Base-by-base conservation (phyloP, 306 rosid genomes). In the Delonix regia region DNA sequence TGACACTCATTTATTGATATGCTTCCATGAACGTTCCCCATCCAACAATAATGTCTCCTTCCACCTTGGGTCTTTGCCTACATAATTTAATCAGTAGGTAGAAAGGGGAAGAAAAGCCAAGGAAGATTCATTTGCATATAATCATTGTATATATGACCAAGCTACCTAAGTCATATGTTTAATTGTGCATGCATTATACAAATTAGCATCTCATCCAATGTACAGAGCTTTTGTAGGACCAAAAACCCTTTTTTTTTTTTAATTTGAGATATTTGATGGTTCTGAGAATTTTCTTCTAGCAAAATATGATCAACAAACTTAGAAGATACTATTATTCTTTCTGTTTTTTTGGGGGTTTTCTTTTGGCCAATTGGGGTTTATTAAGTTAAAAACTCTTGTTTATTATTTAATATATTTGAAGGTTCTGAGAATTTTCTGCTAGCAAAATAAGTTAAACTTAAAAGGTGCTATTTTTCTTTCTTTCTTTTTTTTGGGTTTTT, bases 371-470 rank as follows among this genome's bases (percentile, higher is more conserved):
- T n/a, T n/a, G n/a, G n/a, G n/a, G n/a, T n/a, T n/a, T n/a, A n/a
- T n/a, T n/a, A n/a, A n/a, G n/a, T n/a, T n/a, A n/a, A n/a, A n/a
- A n/a, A n/a, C n/a, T n/a, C n/a, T n/a, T n/a, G n/a, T n/a, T n/a
- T n/a, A n/a, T n/a, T n/a, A n/a, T n/a, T n/a, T n/a, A n/a, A n/a
- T n/a, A n/a, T n/a, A n/a, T n/a, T n/a, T 57, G 69, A 12, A 75
- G 41, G 57, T 75, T 82, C 82, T 56, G 51, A 14, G 75, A 30
- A 79, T 41, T 76, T 82, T 76, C 81, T 34, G 64, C 11, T 21
- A 52, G 56, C 44, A 61, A 38, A 71, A 69, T 36, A 41, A 22
- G 62, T 66, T 73, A 77, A 80, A 47, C 47, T 3, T 28, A 5
- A 79, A 69, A 18, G 14, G 66, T 82, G 55, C 38, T 53, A 16